Base-by-base conservation (phyloP, 2,329 filamentous ascomycete species). In the Ophiocordyceps polyrhachis-furcata region DNA sequence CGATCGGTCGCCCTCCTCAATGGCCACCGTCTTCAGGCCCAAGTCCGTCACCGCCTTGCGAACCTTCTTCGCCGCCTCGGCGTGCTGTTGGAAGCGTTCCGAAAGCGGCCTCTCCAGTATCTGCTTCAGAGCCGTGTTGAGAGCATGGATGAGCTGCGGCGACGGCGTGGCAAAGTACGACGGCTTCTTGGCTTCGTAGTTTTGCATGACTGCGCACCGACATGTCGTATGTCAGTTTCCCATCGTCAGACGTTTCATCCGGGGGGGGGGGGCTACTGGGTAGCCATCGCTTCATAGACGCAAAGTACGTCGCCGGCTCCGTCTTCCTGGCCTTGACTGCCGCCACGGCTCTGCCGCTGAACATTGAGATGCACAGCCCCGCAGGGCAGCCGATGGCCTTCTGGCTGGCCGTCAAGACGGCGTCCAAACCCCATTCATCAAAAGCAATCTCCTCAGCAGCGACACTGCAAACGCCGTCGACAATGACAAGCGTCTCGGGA, bases 121-220 rank as follows among this genome's bases (percentile, higher is more conserved):
- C 62, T 94, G 86, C 46, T 71, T 81, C 25, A 98, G 72, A 2
- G 87, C 75, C 9, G 88, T 94, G 71, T 98, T 82, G 32, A 98
- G 75, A 42, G 91, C 91, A 63, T 83, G 89, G 53, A 98, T 73
- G 43, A 98, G 76, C 65, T 98, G 91, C 14, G 91, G 91, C 5
- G 88, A 87, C 1, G 91, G 91, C 1, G 91, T 98, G 35, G 91
- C 91, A 58, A 98, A 98, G 71, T 98, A 98, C 2, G 87, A 93
- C 35, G 91, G 78, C 69, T 96, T 98, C 70, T 88, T 86, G 51
- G 86, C 85, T 68, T 98, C 91, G 65, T 98, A 98, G 68, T 95
- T 96, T 68, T 91, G 79, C 89, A 98, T 96, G 64, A 98, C 82
- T 84, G 23, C 21, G 23, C 13, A 13, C 11, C 4, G n/a, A n/a